Conservation (phyloP, 768 basidiomycete species). For the Termitomyces sp. region DNA sequence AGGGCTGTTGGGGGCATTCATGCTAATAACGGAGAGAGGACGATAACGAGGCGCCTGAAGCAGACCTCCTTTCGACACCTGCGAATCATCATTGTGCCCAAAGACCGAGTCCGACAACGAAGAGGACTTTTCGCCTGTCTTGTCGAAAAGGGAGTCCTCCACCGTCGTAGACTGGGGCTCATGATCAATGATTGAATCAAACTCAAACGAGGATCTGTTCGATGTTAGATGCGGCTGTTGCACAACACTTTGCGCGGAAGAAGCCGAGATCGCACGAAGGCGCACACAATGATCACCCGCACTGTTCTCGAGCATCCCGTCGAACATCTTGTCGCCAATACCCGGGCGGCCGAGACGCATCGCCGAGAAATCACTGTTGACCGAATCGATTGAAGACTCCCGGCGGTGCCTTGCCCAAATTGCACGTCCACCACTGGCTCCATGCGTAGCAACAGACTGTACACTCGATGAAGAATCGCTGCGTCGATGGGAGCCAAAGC, state of each 20-base stretch:
- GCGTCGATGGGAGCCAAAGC: conserved; percentile 46
- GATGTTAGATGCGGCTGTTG: conserved; percentile 18
- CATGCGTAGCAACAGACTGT: conserved; percentile 52
- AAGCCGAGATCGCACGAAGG: conserved; percentile 61
- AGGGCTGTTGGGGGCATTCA: conserved; percentile 45
- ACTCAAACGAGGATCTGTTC: conserved; percentile 50
- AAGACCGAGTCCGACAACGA: conserved; percentile 62
- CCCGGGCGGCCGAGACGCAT: conserved; percentile 64
- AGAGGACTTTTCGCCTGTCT: conserved; percentile 50
- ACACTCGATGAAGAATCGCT: conserved; percentile 58
- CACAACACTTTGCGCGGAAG: conserved; percentile 47
- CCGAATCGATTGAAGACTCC: conserved; percentile 61
- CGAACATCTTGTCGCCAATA: conserved; percentile 87
- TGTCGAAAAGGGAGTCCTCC: conserved; percentile 46
- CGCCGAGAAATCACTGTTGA: conserved; percentile 59
- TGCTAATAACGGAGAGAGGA: conserved; percentile 63
- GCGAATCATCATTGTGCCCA: conserved; percentile 34
- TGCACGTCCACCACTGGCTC: conserved; percentile 50
- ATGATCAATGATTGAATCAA: conserved; percentile 65
- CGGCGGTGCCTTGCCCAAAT: conserved; percentile 59
- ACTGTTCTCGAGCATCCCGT: conserved; percentile 28
- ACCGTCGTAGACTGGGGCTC: conserved; percentile 33
- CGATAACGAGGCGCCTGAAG: conserved; percentile 53
- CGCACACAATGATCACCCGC: conserved; percentile 47
- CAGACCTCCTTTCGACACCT: conserved; percentile 27